These are phyloP conservation scores for Excoecaria agallocha DNA, from an alignment of 345 rosid genomes.

Conservation along the genomic window DNA sequence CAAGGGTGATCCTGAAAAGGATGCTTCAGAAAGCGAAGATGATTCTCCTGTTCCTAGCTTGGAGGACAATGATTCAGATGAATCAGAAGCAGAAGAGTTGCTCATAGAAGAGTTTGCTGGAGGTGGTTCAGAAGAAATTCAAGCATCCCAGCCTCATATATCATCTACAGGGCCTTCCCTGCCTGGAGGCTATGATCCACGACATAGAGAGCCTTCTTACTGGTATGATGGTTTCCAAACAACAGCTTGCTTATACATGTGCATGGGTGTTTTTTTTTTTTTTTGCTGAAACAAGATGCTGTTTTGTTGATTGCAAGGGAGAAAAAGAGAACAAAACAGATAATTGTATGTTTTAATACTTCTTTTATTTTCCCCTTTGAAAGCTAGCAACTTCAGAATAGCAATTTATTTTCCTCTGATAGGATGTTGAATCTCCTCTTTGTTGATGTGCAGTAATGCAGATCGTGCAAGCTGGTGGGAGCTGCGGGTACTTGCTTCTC, in stretches of 20 bases:
- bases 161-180: constrained; percentile 37
- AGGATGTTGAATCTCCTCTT: background rate
- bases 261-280: too few species aligned
- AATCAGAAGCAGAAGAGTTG: constrained; percentile 34
- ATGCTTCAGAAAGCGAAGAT: constrained; percentile 61
- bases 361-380: background rate
- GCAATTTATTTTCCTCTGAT: background rate
- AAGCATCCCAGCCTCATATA: constrained; percentile 29
- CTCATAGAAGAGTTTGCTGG: constrained; percentile 16
- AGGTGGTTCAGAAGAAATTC: constrained; percentile 32
- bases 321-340: background rate
- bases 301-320: background rate
- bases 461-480: constrained; percentile 94
- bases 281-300: background rate
- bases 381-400: background rate
- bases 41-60: constrained; percentile 19
- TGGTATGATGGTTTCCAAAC: constrained; percentile 45
- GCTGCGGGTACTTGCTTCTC: constrained; percentile 75
- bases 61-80: constrained; percentile 8
- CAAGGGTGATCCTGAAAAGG: constrained; percentile 32
- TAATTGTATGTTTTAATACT: background rate
- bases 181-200: constrained; percentile 88
- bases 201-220: constrained; percentile 91
- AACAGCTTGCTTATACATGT: background rate
- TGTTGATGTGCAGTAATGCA: constrained; percentile 58